A percentile compares a stretch with the other conserved stretches of the same genome.
phyloP scores from a whole-genome alignment of 257 asterid species.

The Orobanche coerulescens region DNA sequence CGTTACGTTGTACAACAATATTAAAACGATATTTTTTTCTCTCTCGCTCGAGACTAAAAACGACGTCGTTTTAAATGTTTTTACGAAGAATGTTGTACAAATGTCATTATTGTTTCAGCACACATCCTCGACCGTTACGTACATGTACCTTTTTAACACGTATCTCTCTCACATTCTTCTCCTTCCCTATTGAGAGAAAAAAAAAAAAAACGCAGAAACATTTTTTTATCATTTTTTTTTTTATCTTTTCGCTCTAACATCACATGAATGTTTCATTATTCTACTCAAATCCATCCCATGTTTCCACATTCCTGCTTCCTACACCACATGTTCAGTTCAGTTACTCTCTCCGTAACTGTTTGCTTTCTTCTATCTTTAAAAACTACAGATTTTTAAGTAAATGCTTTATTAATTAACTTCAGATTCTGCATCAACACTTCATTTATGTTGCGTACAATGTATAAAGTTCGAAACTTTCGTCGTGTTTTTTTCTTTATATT shows the following conservation, averaged over 20 bases:
- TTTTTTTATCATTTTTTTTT: no score
- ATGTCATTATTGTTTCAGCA: no score
- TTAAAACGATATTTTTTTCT: no score
- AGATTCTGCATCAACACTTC: constrained; percentile 27
- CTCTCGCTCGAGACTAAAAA: no score
- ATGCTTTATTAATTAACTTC: constrained; percentile 29
- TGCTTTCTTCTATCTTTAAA: constrained; percentile 15
- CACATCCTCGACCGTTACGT: constrained; percentile 27
- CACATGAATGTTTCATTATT: constrained; percentile 33
- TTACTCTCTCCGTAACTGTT: constrained; percentile 26
- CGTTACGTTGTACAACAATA: no score
- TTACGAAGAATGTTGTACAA: no score
- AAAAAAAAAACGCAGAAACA: neutral
- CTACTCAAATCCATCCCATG: constrained; percentile 35
- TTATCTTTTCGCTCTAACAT: constrained; percentile 20
- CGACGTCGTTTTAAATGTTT: no score
- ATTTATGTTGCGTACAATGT: constrained; percentile 32
- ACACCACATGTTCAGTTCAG: constrained; percentile 32
- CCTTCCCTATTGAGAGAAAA: neutral
- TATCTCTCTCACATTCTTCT: constrained; percentile 24
- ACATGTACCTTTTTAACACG: constrained; percentile 31
- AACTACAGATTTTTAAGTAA: constrained; percentile 24
- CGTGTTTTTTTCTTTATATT: constrained; percentile 11
- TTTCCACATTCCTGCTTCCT: constrained; percentile 34
- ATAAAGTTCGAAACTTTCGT: constrained; percentile 22